phyloP scores from a whole-genome alignment of 2,329 filamentous ascomycete species.

The Alternaria burnsii region DNA sequence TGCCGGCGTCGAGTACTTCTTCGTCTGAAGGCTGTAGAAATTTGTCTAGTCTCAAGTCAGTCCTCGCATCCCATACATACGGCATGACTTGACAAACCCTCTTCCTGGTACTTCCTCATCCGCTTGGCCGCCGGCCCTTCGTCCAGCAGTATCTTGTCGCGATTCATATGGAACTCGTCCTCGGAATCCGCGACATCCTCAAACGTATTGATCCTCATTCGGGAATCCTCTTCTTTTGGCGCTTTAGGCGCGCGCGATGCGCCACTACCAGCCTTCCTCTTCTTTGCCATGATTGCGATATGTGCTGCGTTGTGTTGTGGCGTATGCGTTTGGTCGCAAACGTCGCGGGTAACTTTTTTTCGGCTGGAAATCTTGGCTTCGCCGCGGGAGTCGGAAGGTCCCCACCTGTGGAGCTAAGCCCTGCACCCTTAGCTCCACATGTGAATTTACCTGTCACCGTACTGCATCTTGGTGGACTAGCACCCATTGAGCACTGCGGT shows the following conservation, averaged over 20 bases:
- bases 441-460: background rate
- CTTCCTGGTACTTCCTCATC: slow-evolving; percentile 72
- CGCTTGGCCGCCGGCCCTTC: slow-evolving; percentile 82
- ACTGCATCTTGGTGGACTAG: background rate
- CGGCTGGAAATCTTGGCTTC: slow-evolving; percentile 40
- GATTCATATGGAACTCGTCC: slow-evolving; percentile 89
- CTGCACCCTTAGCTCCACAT: background rate
- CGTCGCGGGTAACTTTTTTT: slow-evolving; percentile 34
- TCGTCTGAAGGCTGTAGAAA: slow-evolving; percentile 68
- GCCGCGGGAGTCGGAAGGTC: slow-evolving; percentile 23
- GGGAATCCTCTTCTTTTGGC: slow-evolving; percentile 56
- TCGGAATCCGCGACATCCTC: slow-evolving; percentile 92
- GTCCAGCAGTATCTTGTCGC: slow-evolving; percentile 86
- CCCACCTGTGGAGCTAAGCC: slow-evolving; percentile 2
- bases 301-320: slow-evolving; percentile 10
- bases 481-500: background rate
- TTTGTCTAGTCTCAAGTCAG: slow-evolving; percentile 56
- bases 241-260: slow-evolving; percentile 47
- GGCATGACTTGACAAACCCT: slow-evolving; percentile 56
- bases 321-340: slow-evolving; percentile 6
- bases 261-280: slow-evolving; percentile 72
- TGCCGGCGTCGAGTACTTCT: slow-evolving; percentile 66
- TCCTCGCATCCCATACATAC: background rate
- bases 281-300: slow-evolving; percentile 59
- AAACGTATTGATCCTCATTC: slow-evolving; percentile 68